Evolutionary conservation across 2,329 filamentous ascomycete genomes (phyloP).

Genomic region (Aspergillus hiratsukae): DNA sequence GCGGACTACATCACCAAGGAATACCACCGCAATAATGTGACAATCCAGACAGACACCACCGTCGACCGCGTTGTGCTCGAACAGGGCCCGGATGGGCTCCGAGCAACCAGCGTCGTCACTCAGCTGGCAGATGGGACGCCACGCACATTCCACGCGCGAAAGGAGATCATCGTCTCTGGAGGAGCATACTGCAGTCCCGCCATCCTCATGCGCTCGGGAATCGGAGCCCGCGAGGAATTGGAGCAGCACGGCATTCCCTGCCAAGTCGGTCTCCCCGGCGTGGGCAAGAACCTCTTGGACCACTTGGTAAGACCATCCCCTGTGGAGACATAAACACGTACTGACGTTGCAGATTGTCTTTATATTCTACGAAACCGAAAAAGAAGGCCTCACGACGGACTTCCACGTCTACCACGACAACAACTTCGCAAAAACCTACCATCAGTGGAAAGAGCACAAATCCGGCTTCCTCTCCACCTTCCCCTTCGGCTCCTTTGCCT

Average conservation of each 20-base stretch:
- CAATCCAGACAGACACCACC: slow-evolving; percentile 45
- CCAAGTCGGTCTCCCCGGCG: slow-evolving; percentile 46
- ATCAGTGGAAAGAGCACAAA: slow-evolving; percentile 56
- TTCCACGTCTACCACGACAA: slow-evolving; percentile 53
- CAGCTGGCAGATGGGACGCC: slow-evolving; percentile 29
- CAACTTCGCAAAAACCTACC: slow-evolving; percentile 48
- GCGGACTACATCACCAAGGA: slow-evolving; percentile 51
- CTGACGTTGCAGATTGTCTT: slow-evolving; percentile 47
- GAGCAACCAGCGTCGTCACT: slow-evolving; percentile 36
- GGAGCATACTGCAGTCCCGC: slow-evolving; percentile 50
- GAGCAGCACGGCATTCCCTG: slow-evolving; percentile 41
- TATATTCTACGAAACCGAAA: slow-evolving; percentile 57
- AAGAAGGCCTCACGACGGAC: slow-evolving; percentile 52
- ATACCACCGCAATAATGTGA: slow-evolving; percentile 44
- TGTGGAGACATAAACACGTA: neutral
- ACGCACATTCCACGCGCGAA: slow-evolving; percentile 37
- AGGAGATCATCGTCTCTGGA: slow-evolving; percentile 47
- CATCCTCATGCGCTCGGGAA: slow-evolving; percentile 51
- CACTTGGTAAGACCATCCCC: slow-evolving; percentile 40
- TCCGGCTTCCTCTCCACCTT: slow-evolving; percentile 57
- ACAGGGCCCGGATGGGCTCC: slow-evolving; percentile 29
- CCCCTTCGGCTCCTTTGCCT: slow-evolving; percentile 61
- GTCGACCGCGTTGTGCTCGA: slow-evolving; percentile 53
- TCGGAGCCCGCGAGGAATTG: slow-evolving; percentile 46
- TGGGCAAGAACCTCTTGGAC: slow-evolving; percentile 52